Evolutionary conservation across 768 basidiomycete genomes (phyloP), one percentile per base, ranked within the genome.

Genomic region (Hysterangium stoloniferum): DNA sequence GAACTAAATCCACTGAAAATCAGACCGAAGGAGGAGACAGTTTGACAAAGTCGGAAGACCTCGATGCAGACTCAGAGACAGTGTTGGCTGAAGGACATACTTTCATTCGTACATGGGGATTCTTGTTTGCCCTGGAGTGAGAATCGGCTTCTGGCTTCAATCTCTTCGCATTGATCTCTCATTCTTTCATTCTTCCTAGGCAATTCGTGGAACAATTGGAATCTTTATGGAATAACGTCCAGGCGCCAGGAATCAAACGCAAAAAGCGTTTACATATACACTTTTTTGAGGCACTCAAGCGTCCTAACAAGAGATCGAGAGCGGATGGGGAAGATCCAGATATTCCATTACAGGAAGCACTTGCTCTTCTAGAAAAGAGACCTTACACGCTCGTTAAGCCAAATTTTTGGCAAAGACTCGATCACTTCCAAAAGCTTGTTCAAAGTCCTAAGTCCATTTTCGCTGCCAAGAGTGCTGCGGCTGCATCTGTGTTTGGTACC

Each of bases 401-500:
- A 11, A 56, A 42, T 1, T 6, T 56, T 25, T 55, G 58, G 54
- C 52, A 57, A 38, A 27, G 35, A 22, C 36, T 57, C 24, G 53
- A 54, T 3, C 24, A 25, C 1, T 8, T 63, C 19, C 57, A 62
- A 29, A 29, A 45, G 17, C 32, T 52, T 13, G 22, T 57, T 13
- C 52, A 57, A 12, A 54, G 52, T 15, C 41, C 48, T 6, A 52
- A 31, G 6, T 57, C 54, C 24, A 36, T 63, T 8, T 65, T 59
- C 45, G 63, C 63, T 5, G 43, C 54, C 22, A 64, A 62, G 53
- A 57, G 58, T 27, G 53, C 59, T 12, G 54, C 53, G 6, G 54
- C 56, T 12, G 59, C 60, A 4, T 53, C 59, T 0, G 59, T 63
- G 4, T 66, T 58, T 52, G 58, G 59, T 5, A 58, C 59, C 15